Percentiles rank a stretch among this genome's conserved stretches.
These are phyloP conservation scores for Candida easanensis DNA, from an alignment of 805 yeast species.

Conservation along the genomic window DNA sequence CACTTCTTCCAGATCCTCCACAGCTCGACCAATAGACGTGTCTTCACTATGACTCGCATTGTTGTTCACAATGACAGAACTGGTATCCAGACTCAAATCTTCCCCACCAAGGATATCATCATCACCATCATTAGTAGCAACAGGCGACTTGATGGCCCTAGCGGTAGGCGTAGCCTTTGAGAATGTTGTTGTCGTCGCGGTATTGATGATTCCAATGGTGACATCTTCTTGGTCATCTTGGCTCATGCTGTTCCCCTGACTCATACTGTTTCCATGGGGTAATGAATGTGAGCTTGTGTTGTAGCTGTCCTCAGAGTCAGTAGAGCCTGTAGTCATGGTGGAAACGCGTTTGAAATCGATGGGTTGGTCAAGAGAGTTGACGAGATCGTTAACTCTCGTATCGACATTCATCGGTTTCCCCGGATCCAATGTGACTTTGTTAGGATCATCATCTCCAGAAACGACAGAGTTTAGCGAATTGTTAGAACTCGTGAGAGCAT, in stretches of 20 bases:
- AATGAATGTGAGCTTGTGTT: slow-evolving; percentile 13
- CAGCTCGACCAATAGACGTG: too few relatives aligned
- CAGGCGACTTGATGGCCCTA: slow-evolving; percentile 14
- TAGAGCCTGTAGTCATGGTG: slow-evolving; percentile 30
- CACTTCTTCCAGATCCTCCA: neutral
- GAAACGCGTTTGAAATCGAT: slow-evolving; percentile 41
- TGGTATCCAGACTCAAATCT: slow-evolving; percentile 1
- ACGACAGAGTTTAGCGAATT: slow-evolving; percentile 10
- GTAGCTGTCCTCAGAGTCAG: slow-evolving; percentile 16
- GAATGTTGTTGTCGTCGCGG: slow-evolving; percentile 19
- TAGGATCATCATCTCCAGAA: neutral
- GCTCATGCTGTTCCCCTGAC: neutral
- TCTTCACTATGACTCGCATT: neutral
- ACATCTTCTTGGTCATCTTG: slow-evolving; percentile 2
- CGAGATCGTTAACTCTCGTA: slow-evolving; percentile 20
- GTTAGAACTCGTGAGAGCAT: slow-evolving; percentile 36
- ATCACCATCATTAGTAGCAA: neutral
- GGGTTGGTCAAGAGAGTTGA: slow-evolving; percentile 37
- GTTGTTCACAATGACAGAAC: slow-evolving; percentile 1
- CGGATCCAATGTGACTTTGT: slow-evolving; percentile 43
- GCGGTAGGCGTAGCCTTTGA: slow-evolving; percentile 21
- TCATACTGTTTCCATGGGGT: slow-evolving; percentile 1
- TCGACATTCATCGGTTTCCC: slow-evolving; percentile 31
- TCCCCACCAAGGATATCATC: neutral
- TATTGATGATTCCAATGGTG: slow-evolving; percentile 14